These are phyloP conservation scores for Globisporangium cylindrosporum DNA, from an alignment of 352 stramenopile species.

Conservation along the genomic window DNA sequence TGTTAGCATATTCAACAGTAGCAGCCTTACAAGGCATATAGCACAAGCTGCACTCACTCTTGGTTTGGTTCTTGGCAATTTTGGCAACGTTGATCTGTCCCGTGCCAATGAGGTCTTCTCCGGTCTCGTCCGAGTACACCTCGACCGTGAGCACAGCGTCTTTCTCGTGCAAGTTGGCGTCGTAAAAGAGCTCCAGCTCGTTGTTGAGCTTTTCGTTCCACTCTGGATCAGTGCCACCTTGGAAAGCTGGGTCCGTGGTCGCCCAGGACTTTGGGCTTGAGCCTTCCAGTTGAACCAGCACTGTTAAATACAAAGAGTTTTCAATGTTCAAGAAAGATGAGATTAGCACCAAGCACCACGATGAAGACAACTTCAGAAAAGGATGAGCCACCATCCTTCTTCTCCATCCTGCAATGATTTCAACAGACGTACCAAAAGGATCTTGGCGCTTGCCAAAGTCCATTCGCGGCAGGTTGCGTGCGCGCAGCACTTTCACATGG, in stretches of 20 bases:
- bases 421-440: constrained; percentile 52
- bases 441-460: constrained; percentile 82
- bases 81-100: constrained; percentile 48
- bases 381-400: background rate
- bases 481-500: constrained; percentile 67
- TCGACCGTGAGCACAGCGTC: constrained; percentile 55
- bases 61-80: constrained; percentile 41
- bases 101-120: constrained; percentile 71
- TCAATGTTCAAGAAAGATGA: background rate
- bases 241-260: constrained; percentile 62
- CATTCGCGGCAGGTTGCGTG: constrained; percentile 62
- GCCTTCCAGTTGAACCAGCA: constrained; percentile 67
- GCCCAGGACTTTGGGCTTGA: constrained; percentile 57
- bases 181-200: constrained; percentile 82
- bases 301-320: constrained; percentile 23
- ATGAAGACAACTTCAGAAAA: constrained; percentile 1
- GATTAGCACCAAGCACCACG: constrained; percentile 4
- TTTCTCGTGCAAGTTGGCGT: constrained; percentile 50
- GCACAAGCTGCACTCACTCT: constrained; percentile 12
- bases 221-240: constrained; percentile 56
- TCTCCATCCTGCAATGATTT: background rate
- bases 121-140: constrained; percentile 70
- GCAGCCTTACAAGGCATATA: background rate
- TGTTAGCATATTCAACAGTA: constrained; percentile 4
- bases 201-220: constrained; percentile 72